A percentile compares a stretch with the other conserved stretches of the same genome.
phyloP scores from a whole-genome alignment of 2,329 filamentous ascomycete species.

The Lojkania enalia region DNA sequence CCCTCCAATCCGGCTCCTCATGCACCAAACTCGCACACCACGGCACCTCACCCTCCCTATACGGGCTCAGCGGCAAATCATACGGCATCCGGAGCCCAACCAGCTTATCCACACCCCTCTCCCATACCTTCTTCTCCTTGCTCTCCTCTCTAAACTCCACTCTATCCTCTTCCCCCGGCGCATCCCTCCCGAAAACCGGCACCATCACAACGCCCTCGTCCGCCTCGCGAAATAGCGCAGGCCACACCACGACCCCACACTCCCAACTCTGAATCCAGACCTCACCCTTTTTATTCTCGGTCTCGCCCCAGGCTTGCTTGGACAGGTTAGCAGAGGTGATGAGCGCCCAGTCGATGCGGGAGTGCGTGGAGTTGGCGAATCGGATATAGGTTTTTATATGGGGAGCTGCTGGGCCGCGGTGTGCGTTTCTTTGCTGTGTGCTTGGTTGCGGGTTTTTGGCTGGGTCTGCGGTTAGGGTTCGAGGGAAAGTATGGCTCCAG shows the following conservation, averaged over 20 bases:
- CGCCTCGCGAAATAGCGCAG: constrained; percentile 53
- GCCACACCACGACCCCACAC: constrained; percentile 82
- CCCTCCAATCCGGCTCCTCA: constrained; percentile 64
- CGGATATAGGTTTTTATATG: constrained; percentile 90
- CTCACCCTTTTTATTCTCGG: constrained; percentile 59
- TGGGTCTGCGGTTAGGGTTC: constrained; percentile 1
- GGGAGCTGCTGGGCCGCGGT: constrained; percentile 67
- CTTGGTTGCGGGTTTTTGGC: background rate
- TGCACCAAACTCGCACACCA: constrained; percentile 73
- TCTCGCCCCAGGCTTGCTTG: constrained; percentile 84
- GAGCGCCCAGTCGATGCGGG: constrained; percentile 77
- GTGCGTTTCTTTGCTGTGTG: constrained; percentile 20
- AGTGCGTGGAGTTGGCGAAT: constrained; percentile 50
- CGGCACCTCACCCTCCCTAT: constrained; percentile 65
- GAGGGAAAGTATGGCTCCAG: constrained; percentile 59
- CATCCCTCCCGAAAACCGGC: constrained; percentile 67
- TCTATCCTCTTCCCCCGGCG: constrained; percentile 39
- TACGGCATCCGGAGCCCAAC: constrained; percentile 84
- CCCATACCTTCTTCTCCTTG: constrained; percentile 23
- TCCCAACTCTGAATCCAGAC: constrained; percentile 80
- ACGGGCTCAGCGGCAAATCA: constrained; percentile 71
- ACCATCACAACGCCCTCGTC: constrained; percentile 58
- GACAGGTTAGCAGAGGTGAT: constrained; percentile 90
- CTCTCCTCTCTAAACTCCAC: no score
- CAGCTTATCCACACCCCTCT: constrained; percentile 36